These are phyloP conservation scores for Cucumis sativus DNA, from an alignment of 306 rosid species.

Conservation along the genomic window DNA sequence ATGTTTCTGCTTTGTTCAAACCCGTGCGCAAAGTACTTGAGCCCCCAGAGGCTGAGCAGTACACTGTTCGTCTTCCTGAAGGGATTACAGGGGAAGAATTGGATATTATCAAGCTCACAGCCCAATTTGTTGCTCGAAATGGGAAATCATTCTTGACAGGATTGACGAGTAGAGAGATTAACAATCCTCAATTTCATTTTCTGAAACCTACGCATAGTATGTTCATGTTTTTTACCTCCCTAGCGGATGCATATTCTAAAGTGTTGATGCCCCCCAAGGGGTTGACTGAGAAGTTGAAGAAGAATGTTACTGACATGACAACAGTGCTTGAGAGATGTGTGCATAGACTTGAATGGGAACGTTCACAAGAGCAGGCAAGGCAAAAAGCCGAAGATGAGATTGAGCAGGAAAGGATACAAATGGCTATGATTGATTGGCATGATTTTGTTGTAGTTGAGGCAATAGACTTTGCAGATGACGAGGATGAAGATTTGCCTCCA, in stretches of 20 bases:
- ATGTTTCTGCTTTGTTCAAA: constrained; percentile 55
- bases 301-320: constrained; percentile 70
- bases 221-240: constrained; percentile 90
- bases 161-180: constrained; percentile 83
- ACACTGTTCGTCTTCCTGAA: constrained; percentile 88
- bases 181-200: constrained; percentile 86
- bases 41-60: constrained; percentile 93
- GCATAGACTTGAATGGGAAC: constrained; percentile 89
- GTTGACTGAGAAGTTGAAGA: constrained; percentile 66
- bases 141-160: constrained; percentile 89
- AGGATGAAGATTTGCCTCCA: constrained; percentile 89
- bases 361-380: constrained; percentile 91
- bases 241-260: constrained; percentile 87
- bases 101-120: constrained; percentile 90
- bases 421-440: constrained; percentile 99
- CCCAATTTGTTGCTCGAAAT: constrained; percentile 91
- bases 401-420: constrained; percentile 82
- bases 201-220: constrained; percentile 90
- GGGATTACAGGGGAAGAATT: constrained; percentile 91
- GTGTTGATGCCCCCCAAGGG: constrained; percentile 91
- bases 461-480: constrained; percentile 89
- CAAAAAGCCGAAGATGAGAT: constrained; percentile 89
- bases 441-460: constrained; percentile 95
- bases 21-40: constrained; percentile 60
- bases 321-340: constrained; percentile 84